Conservation (phyloP, 164 flowering plant genomes). For the Berberis thunbergii region DNA sequence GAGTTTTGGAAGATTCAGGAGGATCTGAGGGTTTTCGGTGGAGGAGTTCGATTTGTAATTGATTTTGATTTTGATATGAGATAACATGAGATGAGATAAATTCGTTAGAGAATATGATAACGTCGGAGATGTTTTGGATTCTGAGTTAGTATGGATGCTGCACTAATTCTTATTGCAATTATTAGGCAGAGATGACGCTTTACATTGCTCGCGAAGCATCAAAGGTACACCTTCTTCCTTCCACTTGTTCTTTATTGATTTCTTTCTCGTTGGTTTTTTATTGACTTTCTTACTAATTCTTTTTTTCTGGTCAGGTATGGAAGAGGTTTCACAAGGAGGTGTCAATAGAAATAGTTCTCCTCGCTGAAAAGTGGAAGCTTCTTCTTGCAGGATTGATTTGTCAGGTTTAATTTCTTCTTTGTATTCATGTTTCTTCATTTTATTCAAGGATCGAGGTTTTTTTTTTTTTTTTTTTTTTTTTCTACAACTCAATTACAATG, state of each 20-base stretch:
- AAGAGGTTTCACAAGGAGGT: slow-evolving; percentile 73
- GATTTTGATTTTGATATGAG: no score
- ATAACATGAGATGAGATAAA: no score
- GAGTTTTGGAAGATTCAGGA: no score
- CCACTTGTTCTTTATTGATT: not conserved
- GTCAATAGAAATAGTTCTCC: slow-evolving; percentile 56
- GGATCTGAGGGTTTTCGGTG: no score
- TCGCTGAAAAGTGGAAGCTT: slow-evolving; percentile 80
- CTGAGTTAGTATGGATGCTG: slow-evolving; percentile 52
- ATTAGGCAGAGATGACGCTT: slow-evolving; percentile 45
- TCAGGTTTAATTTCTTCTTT: slow-evolving; percentile 41
- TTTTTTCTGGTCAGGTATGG: slow-evolving; percentile 56
- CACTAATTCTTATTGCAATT: slow-evolving; percentile 2
- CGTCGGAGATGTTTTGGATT: slow-evolving; percentile 7
- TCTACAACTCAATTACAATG: no score
- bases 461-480: no score
- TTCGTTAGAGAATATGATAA: no score
- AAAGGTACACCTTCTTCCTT: slow-evolving; percentile 41
- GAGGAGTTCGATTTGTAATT: no score
- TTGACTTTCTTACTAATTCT: slow-evolving; percentile 5
- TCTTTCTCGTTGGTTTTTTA: not conserved
- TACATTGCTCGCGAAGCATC: slow-evolving; percentile 93
- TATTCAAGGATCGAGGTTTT: not conserved
- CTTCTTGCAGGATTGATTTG: slow-evolving; percentile 67
- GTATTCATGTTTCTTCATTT: not conserved